Percentiles rank a stretch among this genome's conserved stretches.
phyloP scores from a whole-genome alignment of 257 asterid species.

The Solanum medicagineum region DNA sequence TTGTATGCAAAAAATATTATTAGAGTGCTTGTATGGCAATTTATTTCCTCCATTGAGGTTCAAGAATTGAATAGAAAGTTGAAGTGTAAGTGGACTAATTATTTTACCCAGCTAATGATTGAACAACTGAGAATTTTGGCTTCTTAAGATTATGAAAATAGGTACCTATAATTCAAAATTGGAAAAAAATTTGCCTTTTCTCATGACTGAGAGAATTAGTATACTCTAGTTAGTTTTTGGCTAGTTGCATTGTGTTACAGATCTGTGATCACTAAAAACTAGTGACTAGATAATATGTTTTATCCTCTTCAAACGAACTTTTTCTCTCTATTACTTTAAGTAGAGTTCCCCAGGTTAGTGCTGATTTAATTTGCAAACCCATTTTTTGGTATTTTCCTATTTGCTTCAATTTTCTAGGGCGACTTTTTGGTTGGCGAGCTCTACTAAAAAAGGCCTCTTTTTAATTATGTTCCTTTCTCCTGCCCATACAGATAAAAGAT shows the following conservation, averaged over 20 bases:
- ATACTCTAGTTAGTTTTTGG: not conserved
- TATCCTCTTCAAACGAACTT: not conserved
- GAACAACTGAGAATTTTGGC: not conserved
- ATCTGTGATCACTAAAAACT: not conserved
- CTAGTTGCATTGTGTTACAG: not conserved
- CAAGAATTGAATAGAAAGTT: not conserved
- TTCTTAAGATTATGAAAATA: not conserved
- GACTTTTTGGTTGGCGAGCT: not conserved
- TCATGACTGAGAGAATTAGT: not conserved
- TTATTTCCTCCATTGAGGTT: not conserved
- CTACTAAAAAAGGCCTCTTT: not conserved
- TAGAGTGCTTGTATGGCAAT: not conserved
- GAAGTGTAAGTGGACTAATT: not conserved
- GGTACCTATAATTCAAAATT: not conserved
- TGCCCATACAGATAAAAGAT: conserved; percentile 34
- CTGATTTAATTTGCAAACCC: not conserved
- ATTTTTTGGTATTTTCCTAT: not conserved
- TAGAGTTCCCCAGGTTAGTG: not conserved
- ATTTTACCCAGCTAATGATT: not conserved
- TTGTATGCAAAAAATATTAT: not conserved
- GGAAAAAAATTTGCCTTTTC: not conserved
- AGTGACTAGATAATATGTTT: not conserved
- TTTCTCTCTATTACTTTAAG: not conserved
- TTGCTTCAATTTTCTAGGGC: not conserved
- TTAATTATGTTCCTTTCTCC: not conserved